Evolutionary conservation across 495 filamentous ascomycete species (phyloP).

Genomic region (Aspergillus mulundensis): DNA sequence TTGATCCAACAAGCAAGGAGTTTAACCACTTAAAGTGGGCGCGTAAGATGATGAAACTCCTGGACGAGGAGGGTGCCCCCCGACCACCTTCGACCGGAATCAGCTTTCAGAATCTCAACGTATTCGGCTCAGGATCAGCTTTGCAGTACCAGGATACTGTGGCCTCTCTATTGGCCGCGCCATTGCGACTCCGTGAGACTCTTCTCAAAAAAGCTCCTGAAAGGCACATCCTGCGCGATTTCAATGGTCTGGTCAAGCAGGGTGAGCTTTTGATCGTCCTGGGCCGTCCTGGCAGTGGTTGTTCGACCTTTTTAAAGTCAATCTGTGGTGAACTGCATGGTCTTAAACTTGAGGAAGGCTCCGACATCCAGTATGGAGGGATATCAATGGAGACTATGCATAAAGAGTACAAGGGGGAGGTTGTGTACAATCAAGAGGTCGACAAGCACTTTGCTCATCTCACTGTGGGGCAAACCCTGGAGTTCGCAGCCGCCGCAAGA

Average conservation of each 20-base stretch:
- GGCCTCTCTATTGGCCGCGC: conserved; percentile 43
- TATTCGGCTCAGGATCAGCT: conserved; percentile 51
- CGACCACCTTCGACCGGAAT: conserved; percentile 39
- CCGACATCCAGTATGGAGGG: conserved; percentile 50
- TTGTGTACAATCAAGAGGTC: conserved; percentile 59
- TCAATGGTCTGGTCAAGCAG: conserved; percentile 37
- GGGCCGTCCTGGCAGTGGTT: conserved; percentile 43
- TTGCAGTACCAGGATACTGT: conserved; percentile 57
- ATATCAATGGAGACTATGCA: conserved; percentile 50
- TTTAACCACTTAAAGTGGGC: conserved; percentile 59
- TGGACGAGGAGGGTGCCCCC: conserved; percentile 42
- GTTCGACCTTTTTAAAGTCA: conserved; percentile 43
- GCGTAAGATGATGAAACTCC: conserved; percentile 41
- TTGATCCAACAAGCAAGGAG: conserved; percentile 53
- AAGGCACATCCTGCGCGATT: conserved; percentile 40
- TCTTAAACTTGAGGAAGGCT: conserved; percentile 35
- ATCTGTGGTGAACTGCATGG: conserved; percentile 37
- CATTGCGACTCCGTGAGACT: conserved; percentile 44
- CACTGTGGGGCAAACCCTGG: conserved; percentile 62
- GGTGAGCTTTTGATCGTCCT: conserved; percentile 41
- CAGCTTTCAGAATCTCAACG: conserved; percentile 49
- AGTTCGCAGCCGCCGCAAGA: conserved; percentile 56
- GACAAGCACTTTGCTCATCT: conserved; percentile 65
- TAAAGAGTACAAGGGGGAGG: conserved; percentile 59
- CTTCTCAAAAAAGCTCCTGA: conserved; percentile 31